A percentile compares a stretch with the other conserved stretches of the same genome.
Evolutionary conservation across 768 basidiomycete genomes (phyloP).

Genomic region (Termitomyces sp.): DNA sequence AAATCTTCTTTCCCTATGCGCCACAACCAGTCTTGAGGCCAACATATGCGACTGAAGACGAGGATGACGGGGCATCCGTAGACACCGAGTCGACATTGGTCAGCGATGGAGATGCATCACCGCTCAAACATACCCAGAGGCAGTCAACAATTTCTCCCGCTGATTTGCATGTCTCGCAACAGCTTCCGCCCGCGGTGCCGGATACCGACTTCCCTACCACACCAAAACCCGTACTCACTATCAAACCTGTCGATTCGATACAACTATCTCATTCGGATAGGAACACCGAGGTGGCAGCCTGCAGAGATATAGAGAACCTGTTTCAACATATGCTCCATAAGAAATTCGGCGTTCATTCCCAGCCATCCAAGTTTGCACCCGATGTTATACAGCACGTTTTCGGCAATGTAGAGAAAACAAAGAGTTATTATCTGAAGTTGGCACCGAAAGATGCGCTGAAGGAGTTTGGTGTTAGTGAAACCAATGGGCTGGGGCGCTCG

Average conservation of each 20-base stretch:
- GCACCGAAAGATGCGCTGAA: slow-evolving; percentile 32
- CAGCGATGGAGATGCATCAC: slow-evolving; percentile 12
- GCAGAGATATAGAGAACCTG: slow-evolving; percentile 46
- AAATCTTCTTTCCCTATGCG: slow-evolving; percentile 58
- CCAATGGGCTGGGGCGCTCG: not conserved
- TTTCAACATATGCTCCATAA: slow-evolving; percentile 54
- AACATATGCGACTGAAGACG: slow-evolving; percentile 10
- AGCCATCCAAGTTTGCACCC: slow-evolving; percentile 45
- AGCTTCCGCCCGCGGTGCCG: not conserved
- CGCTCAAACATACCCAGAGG: slow-evolving; percentile 9
- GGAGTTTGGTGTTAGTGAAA: not conserved
- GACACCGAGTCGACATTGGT: slow-evolving; percentile 16
- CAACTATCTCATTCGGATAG: slow-evolving; percentile 25
- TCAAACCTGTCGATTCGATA: slow-evolving; percentile 1
- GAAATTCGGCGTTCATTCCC: slow-evolving; percentile 46
- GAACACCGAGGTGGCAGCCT: slow-evolving; percentile 30
- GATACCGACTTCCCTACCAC: slow-evolving; percentile 1
- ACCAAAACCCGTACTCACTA: slow-evolving; percentile 5
- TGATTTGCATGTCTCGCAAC: not conserved
- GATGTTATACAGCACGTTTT: slow-evolving; percentile 43
- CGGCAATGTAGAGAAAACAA: slow-evolving; percentile 40
- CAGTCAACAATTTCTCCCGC: not conserved
- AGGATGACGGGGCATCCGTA: slow-evolving; percentile 24
- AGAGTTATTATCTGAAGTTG: slow-evolving; percentile 49
- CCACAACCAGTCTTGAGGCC: slow-evolving; percentile 13